Percentiles rank a stretch among this genome's conserved stretches.
Evolutionary conservation across 1,139 yeast genomes (phyloP).

Genomic region (Entelexis sorbosivorans): DNA sequence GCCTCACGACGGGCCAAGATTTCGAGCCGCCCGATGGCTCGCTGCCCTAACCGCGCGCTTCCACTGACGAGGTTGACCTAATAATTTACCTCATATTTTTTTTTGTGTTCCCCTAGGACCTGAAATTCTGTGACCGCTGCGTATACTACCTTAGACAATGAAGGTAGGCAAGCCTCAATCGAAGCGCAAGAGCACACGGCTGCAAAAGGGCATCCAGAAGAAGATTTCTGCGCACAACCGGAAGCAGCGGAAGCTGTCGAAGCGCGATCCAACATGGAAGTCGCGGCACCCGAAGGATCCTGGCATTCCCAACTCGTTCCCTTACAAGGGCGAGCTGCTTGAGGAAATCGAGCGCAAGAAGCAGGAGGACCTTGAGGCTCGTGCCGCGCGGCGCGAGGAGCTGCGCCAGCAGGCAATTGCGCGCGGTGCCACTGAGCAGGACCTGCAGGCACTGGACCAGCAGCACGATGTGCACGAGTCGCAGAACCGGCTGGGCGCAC

Average conservation of each 20-base stretch:
- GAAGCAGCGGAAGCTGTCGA: slow-evolving; percentile 68
- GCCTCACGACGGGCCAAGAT: too few species aligned
- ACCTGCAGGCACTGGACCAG: slow-evolving; percentile 35
- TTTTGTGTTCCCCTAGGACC: slow-evolving; percentile 6
- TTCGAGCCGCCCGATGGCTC: neutral
- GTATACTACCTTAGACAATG: slow-evolving; percentile 24
- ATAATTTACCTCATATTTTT: slow-evolving; percentile 10
- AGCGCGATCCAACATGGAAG: slow-evolving; percentile 90
- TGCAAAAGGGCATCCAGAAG: slow-evolving; percentile 92
- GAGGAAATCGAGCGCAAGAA: slow-evolving; percentile 69
- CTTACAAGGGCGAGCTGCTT: slow-evolving; percentile 76
- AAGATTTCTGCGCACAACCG: slow-evolving; percentile 87
- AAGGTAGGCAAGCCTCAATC: slow-evolving; percentile 57
- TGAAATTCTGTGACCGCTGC: slow-evolving; percentile 8
- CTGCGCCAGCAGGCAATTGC: slow-evolving; percentile 41
- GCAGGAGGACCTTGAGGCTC: slow-evolving; percentile 51
- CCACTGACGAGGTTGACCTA: neutral
- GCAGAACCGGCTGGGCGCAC: slow-evolving; percentile 61
- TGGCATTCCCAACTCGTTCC: slow-evolving; percentile 90
- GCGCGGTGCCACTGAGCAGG: slow-evolving; percentile 33
- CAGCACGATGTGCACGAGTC: slow-evolving; percentile 33
- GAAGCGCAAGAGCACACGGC: slow-evolving; percentile 79
- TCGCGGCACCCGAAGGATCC: slow-evolving; percentile 74
- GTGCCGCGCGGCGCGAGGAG: slow-evolving; percentile 39
- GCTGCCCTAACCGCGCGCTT: neutral